Evolutionary conservation across 768 basidiomycete genomes (phyloP), one percentile per base, ranked within the genome.

Genomic region (Daedalea quercina): DNA sequence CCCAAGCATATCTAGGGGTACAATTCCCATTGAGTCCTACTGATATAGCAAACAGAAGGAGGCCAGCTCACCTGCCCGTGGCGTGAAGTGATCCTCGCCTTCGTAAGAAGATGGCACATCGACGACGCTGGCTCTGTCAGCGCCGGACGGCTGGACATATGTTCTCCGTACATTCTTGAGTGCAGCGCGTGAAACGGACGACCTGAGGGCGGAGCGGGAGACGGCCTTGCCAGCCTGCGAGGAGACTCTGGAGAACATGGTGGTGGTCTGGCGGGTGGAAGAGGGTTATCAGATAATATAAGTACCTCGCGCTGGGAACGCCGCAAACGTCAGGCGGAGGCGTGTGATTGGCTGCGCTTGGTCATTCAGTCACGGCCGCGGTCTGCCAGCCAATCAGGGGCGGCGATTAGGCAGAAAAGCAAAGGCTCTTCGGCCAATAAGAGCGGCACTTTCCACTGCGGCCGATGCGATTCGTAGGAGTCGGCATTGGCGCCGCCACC

Each of bases 111-210:
- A 80, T 22, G 90, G 90, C 24, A 90, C 74, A 57, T 92, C 89
- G 58, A 91, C 82, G 50, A 93, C 79, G 61, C 82, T 89, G 25
- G 90, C 90, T 65, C 87, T 76, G 69, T 90, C 89, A 51, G 90
- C 82, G 53, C 80, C 79, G 3, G 90, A 90, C 13, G 90, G 90
- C 62, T 90, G 88, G 34, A 91, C 88, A 57, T 89, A 85, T 4
- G 76, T 68, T 56, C 90, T 75, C 57, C 74, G 74, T 41, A 71
- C 59, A 53, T 58, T 54, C 44, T 58, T 57, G 15, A 40, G 52
- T 11, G 50, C 54, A 3, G 51, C 20, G 19, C 60, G 42, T 1
- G 47, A 41, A 20, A 50, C 50, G 1, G 59, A 54, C n/a, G 63
- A 43, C 42, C 62, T 59, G 42, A 59, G 44, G 15, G 61, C 63